Percentiles rank a stretch among this genome's conserved stretches.
Conservation (phyloP, 176 grass and related monocot species). For the Bolboschoenus planiculmis region DNA sequence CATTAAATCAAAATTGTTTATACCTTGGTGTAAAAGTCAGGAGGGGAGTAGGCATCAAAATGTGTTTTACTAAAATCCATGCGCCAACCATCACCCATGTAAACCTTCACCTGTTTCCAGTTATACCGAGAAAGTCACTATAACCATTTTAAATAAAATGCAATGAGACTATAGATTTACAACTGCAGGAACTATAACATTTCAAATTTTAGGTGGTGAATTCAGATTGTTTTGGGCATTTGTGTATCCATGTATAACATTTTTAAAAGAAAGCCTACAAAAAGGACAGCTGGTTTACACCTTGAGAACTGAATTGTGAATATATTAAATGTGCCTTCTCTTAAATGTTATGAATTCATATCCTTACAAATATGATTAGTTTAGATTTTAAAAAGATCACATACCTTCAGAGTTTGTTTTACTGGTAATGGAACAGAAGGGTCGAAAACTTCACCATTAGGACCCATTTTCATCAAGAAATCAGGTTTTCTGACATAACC, state of each 20-base stretch:
- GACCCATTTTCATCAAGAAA: slow-evolving; percentile 54
- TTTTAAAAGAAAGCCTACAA: background rate
- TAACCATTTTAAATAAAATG: background rate
- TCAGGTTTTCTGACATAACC: slow-evolving; percentile 87
- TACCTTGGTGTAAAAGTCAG: slow-evolving; percentile 85
- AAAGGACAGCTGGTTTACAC: background rate
- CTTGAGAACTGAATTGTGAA: background rate
- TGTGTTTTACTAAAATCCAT: slow-evolving; percentile 92
- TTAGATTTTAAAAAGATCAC: background rate
- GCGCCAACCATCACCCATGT: slow-evolving; percentile 93
- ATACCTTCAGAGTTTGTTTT: slow-evolving; percentile 81
- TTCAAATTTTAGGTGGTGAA: background rate
- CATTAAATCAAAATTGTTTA: background rate
- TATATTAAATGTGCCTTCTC: background rate
- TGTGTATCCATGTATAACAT: background rate
- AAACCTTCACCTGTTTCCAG: slow-evolving; percentile 68
- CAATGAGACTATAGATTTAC: background rate
- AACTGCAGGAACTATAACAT: background rate
- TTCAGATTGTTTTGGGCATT: background rate
- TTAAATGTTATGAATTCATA: background rate
- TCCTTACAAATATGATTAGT: background rate
- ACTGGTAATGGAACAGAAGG: slow-evolving; percentile 48
- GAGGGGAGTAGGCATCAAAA: slow-evolving; percentile 80
- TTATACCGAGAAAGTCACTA: background rate
- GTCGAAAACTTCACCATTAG: slow-evolving; percentile 60